A percentile compares a stretch with the other conserved stretches of the same genome.
Evolutionary conservation across 73 alveolate genomes (phyloP).

Genomic region (Paramecium biaurelia): DNA sequence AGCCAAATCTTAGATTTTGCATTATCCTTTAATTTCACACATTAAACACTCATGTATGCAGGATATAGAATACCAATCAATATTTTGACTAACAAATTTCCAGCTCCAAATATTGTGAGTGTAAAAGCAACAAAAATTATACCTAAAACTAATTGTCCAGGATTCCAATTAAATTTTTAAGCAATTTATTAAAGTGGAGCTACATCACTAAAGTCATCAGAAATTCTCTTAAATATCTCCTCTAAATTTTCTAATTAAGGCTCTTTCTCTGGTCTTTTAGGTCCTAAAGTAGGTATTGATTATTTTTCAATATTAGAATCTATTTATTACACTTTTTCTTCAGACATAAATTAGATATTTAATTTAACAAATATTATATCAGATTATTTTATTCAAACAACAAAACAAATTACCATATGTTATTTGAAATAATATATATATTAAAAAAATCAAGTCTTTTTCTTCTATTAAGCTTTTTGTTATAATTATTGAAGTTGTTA

Average conservation of each 20-base stretch:
- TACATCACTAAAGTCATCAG: slow-evolving; percentile 31
- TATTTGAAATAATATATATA: background rate
- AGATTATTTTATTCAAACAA: background rate
- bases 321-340: background rate
- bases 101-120: slow-evolving; percentile 30
- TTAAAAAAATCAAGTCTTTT: background rate
- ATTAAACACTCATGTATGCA: slow-evolving; percentile 33
- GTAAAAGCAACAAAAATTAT: slow-evolving; percentile 37
- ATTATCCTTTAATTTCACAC: background rate
- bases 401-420: background rate
- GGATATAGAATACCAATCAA: slow-evolving; percentile 47
- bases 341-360: background rate
- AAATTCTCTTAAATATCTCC: slow-evolving; percentile 12
- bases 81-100: slow-evolving; percentile 14
- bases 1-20: slow-evolving; percentile 18
- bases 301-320: background rate
- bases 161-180: background rate
- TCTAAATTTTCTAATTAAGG: background rate
- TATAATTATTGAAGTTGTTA: slow-evolving; percentile 15
- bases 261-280: slow-evolving; percentile 1
- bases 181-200: background rate
- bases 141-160: slow-evolving; percentile 3
- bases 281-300: background rate
- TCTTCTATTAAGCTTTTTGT: background rate
- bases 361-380: background rate